These are phyloP conservation scores for Cladosporium sp. DNA, from an alignment of 2,329 filamentous ascomycete species.

Conservation along the genomic window DNA sequence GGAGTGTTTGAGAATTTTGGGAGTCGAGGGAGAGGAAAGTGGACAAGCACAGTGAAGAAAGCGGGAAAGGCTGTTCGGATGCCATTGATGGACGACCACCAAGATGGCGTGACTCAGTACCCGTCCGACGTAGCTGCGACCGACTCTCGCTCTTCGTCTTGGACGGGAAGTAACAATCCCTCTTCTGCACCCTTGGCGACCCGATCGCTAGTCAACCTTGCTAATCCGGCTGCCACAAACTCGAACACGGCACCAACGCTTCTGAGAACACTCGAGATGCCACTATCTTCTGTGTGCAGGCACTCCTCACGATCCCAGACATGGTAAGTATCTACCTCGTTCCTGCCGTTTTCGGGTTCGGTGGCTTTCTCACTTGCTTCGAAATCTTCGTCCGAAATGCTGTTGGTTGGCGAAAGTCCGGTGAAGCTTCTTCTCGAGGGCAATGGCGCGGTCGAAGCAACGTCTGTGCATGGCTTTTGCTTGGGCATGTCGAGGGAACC, in stretches of 20 bases:
- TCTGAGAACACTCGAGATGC: constrained; percentile 13
- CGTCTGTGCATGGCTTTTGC: not conserved
- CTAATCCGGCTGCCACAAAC: constrained; percentile 18
- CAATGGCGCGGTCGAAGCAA: constrained; percentile 14
- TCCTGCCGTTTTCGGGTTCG: not conserved
- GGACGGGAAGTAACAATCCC: constrained; percentile 25
- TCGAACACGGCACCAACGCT: constrained; percentile 21
- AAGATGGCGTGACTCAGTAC: too few relatives aligned
- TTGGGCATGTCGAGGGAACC: not conserved
- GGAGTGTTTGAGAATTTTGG: constrained; percentile 32
- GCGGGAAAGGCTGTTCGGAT: too few relatives aligned
- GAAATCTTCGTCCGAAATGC: too few relatives aligned
- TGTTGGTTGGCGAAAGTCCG: not conserved
- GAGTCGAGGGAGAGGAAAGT: constrained; percentile 24
- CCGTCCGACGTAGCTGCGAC: not conserved
- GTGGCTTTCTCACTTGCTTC: not conserved
- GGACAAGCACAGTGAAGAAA: not conserved
- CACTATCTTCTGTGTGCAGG: not conserved
- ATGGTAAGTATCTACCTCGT: too few relatives aligned
- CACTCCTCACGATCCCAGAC: not conserved
- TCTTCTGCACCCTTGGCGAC: constrained; percentile 21
- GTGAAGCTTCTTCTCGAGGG: not conserved
- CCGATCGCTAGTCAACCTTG: constrained; percentile 19
- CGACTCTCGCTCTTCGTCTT: constrained; percentile 19
- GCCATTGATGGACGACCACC: too few relatives aligned